These are phyloP conservation scores for Borovskyia barvae DNA, from an alignment of 208 protist genomes.

Conservation along the genomic window DNA sequence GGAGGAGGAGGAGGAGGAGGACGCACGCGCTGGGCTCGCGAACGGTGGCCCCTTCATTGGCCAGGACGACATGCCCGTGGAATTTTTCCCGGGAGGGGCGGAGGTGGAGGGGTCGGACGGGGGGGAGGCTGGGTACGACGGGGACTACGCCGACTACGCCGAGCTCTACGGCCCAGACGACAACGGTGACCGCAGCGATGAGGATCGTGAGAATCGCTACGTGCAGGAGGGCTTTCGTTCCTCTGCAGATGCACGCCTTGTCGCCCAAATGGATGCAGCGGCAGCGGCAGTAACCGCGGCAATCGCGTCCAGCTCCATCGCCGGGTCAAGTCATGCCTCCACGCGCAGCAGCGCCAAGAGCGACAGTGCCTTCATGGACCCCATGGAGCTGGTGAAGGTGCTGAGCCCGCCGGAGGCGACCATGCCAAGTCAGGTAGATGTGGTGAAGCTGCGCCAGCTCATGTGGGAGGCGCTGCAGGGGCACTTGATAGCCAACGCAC, in stretches of 20 bases:
- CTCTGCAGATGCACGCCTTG: constrained; percentile 28
- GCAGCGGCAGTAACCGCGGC: constrained; percentile 24
- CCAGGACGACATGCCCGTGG: constrained; percentile 66
- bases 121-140: constrained; percentile 50
- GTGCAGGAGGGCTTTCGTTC: constrained; percentile 25
- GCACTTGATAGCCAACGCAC: constrained; percentile 26
- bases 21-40: neutral
- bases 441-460: constrained; percentile 64
- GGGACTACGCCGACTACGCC: constrained; percentile 36
- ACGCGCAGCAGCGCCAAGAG: constrained; percentile 15
- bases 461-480: constrained; percentile 78
- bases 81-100: constrained; percentile 72
- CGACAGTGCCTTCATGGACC: constrained; percentile 17
- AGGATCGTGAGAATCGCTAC: constrained; percentile 25
- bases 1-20: neutral
- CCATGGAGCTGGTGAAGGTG: constrained; percentile 37
- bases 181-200: constrained; percentile 22
- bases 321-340: constrained; percentile 9
- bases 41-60: constrained; percentile 4
- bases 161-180: constrained; percentile 36
- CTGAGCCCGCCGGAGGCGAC: constrained; percentile 65
- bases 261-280: constrained; percentile 41
- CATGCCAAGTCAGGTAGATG: constrained; percentile 81
- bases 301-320: neutral
- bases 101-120: constrained; percentile 53